phyloP scores from a whole-genome alignment of 305 asterid genomes.

The Solanum hybrid region DNA sequence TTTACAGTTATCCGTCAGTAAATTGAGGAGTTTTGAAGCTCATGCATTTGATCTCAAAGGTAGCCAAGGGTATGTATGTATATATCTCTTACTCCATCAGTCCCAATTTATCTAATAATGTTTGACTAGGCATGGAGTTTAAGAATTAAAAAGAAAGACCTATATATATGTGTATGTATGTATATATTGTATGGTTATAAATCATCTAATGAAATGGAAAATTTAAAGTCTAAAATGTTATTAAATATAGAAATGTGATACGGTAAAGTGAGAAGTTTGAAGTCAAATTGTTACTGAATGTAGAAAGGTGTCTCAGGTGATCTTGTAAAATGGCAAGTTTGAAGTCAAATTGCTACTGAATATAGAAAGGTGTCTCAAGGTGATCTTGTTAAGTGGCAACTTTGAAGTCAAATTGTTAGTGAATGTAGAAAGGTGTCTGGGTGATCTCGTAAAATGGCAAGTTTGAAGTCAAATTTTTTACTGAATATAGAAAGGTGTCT shows the following conservation, averaged over 20 bases:
- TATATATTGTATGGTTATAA: neutral
- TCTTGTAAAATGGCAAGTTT: neutral
- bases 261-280: neutral
- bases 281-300: neutral
- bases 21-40: constrained; percentile 18
- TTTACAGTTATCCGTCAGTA: constrained; percentile 14
- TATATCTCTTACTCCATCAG: neutral
- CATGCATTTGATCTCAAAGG: constrained; percentile 45
- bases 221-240: neutral
- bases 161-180: neutral
- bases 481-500: neutral
- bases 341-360: neutral
- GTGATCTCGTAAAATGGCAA: neutral
- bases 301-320: neutral
- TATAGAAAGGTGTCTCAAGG: neutral
- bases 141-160: neutral
- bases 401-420: too few relatives aligned
- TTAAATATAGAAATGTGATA: neutral
- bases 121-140: neutral
- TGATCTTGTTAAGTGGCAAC: neutral
- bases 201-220: neutral
- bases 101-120: neutral
- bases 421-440: too few relatives aligned
- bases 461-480: neutral
- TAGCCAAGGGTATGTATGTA: constrained; percentile 45